phyloP scores from a whole-genome alignment of 1,284 basidiomycete genomes.

The Mycena citricolor region DNA sequence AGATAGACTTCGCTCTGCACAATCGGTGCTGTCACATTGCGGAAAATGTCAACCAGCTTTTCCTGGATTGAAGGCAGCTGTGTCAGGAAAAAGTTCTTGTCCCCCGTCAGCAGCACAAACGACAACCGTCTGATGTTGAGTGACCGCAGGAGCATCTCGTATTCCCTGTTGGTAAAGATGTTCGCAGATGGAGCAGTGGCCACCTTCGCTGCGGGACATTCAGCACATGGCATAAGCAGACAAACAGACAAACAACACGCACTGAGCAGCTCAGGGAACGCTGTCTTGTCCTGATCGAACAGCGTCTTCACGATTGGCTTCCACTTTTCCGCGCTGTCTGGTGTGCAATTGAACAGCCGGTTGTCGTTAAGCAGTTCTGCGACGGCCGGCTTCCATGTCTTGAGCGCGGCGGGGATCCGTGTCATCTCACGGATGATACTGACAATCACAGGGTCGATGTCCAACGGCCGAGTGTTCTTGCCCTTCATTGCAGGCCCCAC shows the following conservation, averaged over 20 bases:
- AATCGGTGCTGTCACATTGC: constrained; percentile 77
- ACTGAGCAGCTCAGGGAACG: constrained; percentile 83
- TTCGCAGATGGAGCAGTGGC: constrained; percentile 88
- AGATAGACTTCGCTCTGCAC: constrained; percentile 95
- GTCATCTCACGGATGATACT: constrained; percentile 79
- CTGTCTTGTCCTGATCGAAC: constrained; percentile 86
- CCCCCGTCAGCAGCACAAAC: constrained; percentile 81
- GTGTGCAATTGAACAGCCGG: constrained; percentile 79
- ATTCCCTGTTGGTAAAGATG: constrained; percentile 95
- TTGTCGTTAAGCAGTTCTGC: constrained; percentile 83
- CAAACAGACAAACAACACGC: background rate
- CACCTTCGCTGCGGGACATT: constrained; percentile 62
- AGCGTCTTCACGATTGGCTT: constrained; percentile 76
- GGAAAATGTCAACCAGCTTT: constrained; percentile 91
- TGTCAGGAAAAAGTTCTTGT: constrained; percentile 87
- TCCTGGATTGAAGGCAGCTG: constrained; percentile 94
- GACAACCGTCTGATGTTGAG: constrained; percentile 87
- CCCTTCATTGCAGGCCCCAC: constrained; percentile 79
- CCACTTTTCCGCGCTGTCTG: constrained; percentile 66
- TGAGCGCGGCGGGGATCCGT: constrained; percentile 74
- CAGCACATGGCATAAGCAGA: constrained; percentile 11
- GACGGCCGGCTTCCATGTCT: constrained; percentile 84
- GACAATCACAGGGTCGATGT: constrained; percentile 66
- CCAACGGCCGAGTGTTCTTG: constrained; percentile 59
- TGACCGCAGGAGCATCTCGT: constrained; percentile 89